phyloP scores from a whole-genome alignment of 2,329 filamentous ascomycete species.

The Fusarium begoniae region DNA sequence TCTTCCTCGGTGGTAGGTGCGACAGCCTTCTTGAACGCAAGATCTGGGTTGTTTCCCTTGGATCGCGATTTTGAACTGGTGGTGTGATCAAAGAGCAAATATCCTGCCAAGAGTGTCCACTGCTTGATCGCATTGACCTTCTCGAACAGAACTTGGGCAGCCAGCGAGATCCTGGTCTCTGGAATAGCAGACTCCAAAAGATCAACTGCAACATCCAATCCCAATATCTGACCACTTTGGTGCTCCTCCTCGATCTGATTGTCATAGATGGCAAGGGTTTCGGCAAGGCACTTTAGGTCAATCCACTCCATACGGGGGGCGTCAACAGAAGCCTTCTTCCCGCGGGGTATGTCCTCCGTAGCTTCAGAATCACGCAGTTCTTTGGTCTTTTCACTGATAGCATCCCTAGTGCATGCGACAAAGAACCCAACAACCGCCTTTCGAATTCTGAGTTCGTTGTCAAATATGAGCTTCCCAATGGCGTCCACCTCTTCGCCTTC shows the following conservation, averaged over 20 bases:
- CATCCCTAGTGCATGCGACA: constrained; percentile 83
- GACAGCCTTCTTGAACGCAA: constrained; percentile 74
- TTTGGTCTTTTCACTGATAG: constrained; percentile 81
- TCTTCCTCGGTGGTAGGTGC: constrained; percentile 82
- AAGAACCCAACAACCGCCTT: constrained; percentile 94
- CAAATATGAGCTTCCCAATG: constrained; percentile 88
- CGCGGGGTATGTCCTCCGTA: constrained; percentile 76
- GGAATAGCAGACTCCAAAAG: constrained; percentile 70
- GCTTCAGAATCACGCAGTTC: constrained; percentile 83
- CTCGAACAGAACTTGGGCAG: constrained; percentile 86
- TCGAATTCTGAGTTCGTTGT: constrained; percentile 83
- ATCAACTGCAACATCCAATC: constrained; percentile 60
- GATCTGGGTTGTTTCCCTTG: constrained; percentile 63
- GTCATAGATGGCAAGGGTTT: constrained; percentile 85
- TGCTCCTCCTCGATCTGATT: constrained; percentile 70
- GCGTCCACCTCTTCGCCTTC: constrained; percentile 92
- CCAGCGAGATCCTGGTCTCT: constrained; percentile 86
- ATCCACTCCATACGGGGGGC: constrained; percentile 86
- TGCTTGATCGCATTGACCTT: constrained; percentile 81
- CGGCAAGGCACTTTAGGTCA: constrained; percentile 88
- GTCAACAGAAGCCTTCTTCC: constrained; percentile 77
- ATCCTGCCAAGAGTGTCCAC: constrained; percentile 90
- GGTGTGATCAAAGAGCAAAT: constrained; percentile 92
- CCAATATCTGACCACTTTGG: constrained; percentile 56
- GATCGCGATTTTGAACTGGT: constrained; percentile 62